Base-by-base conservation (phyloP, 768 basidiomycete species). In the Hydnomerulius pinastri region DNA sequence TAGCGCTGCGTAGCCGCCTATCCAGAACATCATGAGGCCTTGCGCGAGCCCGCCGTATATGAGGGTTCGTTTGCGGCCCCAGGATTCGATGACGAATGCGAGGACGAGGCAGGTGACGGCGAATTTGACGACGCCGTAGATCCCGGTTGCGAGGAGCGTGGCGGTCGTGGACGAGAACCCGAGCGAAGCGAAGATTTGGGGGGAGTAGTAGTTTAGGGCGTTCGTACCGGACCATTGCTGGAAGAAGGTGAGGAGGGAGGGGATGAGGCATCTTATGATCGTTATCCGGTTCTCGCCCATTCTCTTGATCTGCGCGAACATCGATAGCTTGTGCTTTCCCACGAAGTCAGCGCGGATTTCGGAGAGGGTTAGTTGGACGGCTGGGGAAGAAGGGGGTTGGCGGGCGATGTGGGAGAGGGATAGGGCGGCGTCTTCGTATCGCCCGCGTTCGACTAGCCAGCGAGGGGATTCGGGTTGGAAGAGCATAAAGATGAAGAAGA, bases 141-240 rank as follows among this genome's bases (percentile, higher is more conserved):
- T 56, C 9, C 73, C 73, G 0, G 74, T 76, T 2, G 73, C 72
- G 28, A 74, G 55, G 2, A 76, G 62, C n/a, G 70, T 56, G 0
- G 67, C 50, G 0, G 59, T 61, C 21, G 64, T 66, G 28, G 59
- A 55, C 1, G 64, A 62, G n/a, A 75, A 46, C 0, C 73, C 74
- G 13, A 75, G 64, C 3, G 56, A 46, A 2, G 63, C 57, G 35
- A 74, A 75, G 41, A 75, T 71, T 20, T 60, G 39, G 1, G 73
- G 74, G 15, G 68, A 50, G 40, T 72, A 75, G 46, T 74, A 76
- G 56, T 73, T 73, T 57, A 76, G 68, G 4, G 72, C 67, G 60
- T 73, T 74, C 39, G 72, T 70, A 23, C 74, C 74, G 0, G 74
- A 60, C 66, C 73, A 72, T 47, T 76, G 73, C 51, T 71, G 73